Evolutionary conservation across 352 stramenopile genomes (phyloP).

Genomic region (Phytopythium ostracodes): DNA sequence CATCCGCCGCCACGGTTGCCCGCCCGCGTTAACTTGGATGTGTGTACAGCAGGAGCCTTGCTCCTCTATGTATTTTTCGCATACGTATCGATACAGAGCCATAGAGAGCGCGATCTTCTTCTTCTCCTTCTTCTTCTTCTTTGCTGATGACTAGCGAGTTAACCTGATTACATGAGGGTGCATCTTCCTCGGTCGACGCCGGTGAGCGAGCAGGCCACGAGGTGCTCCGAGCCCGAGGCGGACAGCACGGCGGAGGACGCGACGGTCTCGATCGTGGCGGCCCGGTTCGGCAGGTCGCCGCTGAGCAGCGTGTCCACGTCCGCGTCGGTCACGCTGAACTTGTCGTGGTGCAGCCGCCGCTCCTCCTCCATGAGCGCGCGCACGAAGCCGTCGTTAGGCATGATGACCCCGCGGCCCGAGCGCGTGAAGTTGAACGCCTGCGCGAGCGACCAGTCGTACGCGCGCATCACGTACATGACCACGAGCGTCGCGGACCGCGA

Average conservation of each 20-base stretch:
- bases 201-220: conserved; percentile 3
- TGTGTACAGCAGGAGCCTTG: too few relatives aligned
- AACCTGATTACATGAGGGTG: conserved; percentile 4
- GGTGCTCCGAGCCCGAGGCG: neutral
- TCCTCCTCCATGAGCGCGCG: conserved; percentile 43
- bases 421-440: conserved; percentile 57
- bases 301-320: conserved; percentile 57
- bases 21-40: neutral
- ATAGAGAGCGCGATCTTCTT: neutral
- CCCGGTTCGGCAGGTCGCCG: conserved; percentile 22
- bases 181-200: conserved; percentile 1
- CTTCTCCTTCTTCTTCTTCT: neutral
- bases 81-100: neutral
- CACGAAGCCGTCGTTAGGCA: conserved; percentile 64
- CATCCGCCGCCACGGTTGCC: neutral
- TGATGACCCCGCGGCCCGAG: conserved; percentile 41
- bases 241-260: conserved; percentile 2
- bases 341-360: conserved; percentile 33
- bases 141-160: too few relatives aligned
- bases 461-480: conserved; percentile 67
- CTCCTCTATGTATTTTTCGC: too few relatives aligned
- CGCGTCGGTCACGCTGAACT: conserved; percentile 38
- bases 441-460: conserved; percentile 47
- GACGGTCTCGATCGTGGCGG: conserved; percentile 13
- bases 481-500: conserved; percentile 66